A percentile compares a stretch with the other conserved stretches of the same genome.
Conservation (phyloP, 208 protist genomes). For the Leishmania major region DNA sequence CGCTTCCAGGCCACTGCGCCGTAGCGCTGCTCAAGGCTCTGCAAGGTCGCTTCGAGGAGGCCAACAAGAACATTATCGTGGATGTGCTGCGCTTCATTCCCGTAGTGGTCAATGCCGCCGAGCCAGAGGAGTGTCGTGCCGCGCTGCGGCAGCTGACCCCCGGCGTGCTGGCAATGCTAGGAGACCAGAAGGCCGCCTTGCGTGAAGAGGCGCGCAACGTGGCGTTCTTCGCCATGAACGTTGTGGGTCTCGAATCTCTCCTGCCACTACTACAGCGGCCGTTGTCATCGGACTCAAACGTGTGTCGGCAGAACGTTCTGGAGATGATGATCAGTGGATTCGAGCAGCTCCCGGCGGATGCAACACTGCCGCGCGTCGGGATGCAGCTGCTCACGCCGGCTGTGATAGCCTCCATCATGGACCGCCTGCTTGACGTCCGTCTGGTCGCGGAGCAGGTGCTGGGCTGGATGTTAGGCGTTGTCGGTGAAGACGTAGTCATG, state of each 20-base stretch:
- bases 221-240: constrained; percentile 53
- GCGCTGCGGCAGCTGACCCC: constrained; percentile 62
- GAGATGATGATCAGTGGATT: constrained; percentile 79
- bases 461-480: constrained; percentile 59
- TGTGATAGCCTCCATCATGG: constrained; percentile 75
- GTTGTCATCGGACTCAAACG: constrained; percentile 74
- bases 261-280: constrained; percentile 75
- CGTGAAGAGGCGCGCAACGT: constrained; percentile 79
- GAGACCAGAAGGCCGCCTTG: constrained; percentile 78
- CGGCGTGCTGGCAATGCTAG: constrained; percentile 69
- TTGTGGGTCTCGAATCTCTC: constrained; percentile 64
- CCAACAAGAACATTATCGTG: constrained; percentile 89
- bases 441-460: constrained; percentile 75
- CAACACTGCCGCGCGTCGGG: constrained; percentile 41
- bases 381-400: constrained; percentile 58
- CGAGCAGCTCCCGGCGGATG: constrained; percentile 42
- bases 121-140: constrained; percentile 38
- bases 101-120: constrained; percentile 55
- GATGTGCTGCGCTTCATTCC: constrained; percentile 79
- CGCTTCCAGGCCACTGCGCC: constrained; percentile 42
- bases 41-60: constrained; percentile 72
- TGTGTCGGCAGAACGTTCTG: constrained; percentile 72
- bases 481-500: constrained; percentile 68
- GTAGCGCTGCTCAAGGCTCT: constrained; percentile 61
- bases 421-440: constrained; percentile 84